A percentile compares a stretch with the other conserved stretches of the same genome.
Evolutionary conservation across 148 eudicot species (phyloP).

Genomic region (Pharnaceum exiguum): DNA sequence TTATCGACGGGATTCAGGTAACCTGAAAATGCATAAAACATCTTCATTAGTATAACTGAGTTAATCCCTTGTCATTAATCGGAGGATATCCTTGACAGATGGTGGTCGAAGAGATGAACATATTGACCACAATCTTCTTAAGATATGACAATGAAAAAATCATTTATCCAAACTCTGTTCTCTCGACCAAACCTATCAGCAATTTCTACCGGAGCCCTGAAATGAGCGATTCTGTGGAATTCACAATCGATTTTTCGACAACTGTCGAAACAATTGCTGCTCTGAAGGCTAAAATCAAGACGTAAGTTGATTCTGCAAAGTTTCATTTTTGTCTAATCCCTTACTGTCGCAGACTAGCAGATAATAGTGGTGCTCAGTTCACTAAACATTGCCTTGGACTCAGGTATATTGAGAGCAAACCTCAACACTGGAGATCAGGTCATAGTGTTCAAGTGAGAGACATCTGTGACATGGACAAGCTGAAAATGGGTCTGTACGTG

Average conservation of each 20-base stretch:
- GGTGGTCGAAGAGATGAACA: too few relatives aligned
- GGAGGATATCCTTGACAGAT: slow-evolving; percentile 26
- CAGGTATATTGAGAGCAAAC: slow-evolving; percentile 47
- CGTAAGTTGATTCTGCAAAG: slow-evolving; percentile 12
- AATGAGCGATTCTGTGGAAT: slow-evolving; percentile 55
- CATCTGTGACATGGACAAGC: slow-evolving; percentile 61
- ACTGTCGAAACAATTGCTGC: slow-evolving; percentile 47
- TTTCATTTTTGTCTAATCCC: background rate
- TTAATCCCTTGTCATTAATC: too few relatives aligned
- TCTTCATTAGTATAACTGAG: too few relatives aligned
- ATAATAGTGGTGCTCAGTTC: too few relatives aligned
- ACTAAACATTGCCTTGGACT: too few relatives aligned
- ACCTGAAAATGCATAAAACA: too few relatives aligned
- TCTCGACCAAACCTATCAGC: slow-evolving; percentile 53
- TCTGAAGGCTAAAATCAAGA: slow-evolving; percentile 41
- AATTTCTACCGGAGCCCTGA: slow-evolving; percentile 65
- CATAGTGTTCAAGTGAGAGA: slow-evolving; percentile 57
- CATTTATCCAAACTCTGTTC: slow-evolving; percentile 46
- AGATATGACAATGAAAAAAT: slow-evolving; percentile 58
- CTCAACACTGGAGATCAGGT: slow-evolving; percentile 48
- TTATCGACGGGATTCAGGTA: too few relatives aligned
- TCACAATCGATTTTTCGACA: slow-evolving; percentile 42
- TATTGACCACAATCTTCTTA: slow-evolving; percentile 58
- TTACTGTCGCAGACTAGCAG: too few relatives aligned
- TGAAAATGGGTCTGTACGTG: slow-evolving; percentile 50